Base-by-base conservation (phyloP, 2,329 filamentous ascomycete species). In the Grosmannia huntii region DNA sequence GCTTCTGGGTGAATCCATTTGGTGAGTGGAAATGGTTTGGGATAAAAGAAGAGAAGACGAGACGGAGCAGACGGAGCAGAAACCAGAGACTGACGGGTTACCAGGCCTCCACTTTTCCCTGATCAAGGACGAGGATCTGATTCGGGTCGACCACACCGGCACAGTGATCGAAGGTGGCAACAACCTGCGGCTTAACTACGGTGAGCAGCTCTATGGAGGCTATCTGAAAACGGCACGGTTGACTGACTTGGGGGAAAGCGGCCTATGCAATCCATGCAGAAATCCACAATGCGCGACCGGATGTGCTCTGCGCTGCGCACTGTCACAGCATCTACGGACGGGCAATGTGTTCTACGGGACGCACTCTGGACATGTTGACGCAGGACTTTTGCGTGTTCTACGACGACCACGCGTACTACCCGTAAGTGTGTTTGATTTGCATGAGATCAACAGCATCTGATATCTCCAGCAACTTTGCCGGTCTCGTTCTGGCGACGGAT, bases 1-100 rank as follows among this genome's bases (percentile, higher is more conserved):
- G 76, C 0, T 85, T 85, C 70, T 85, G 82, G 83, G 81, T 86
- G 6, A 86, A 86, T 62, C 83, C 83, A 0, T 83, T 85, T 60
- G 62, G 52, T 54, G 21, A 12, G 52, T 50, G 48, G 25, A 27
- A 21, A 49, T 23, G 25, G 16, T 5, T 25, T n/a, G 2, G 46
- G 14, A 3, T 16, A 49, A 12, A 28, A 25, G 10, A 28, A 11
- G 16, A 25, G 11, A 14, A 27, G 21, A 49, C n/a, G n/a, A n/a
- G n/a, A n/a, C n/a, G n/a, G n/a, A n/a, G n/a, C n/a, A 25, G 6
- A 19, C 12, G n/a, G 3, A 52, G 5, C 11, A 36, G 33, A 23
- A 4, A 25, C 19, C 46, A 49, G 21, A 16, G 10, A 23, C 51
- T 50, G 16, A 44, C 7, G 19, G 16, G 6, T 38, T 5, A n/a